Percentiles rank a stretch among this genome's conserved stretches.
Conservation (phyloP, 805 yeast genomes). For the Suhomyces emberorum region DNA sequence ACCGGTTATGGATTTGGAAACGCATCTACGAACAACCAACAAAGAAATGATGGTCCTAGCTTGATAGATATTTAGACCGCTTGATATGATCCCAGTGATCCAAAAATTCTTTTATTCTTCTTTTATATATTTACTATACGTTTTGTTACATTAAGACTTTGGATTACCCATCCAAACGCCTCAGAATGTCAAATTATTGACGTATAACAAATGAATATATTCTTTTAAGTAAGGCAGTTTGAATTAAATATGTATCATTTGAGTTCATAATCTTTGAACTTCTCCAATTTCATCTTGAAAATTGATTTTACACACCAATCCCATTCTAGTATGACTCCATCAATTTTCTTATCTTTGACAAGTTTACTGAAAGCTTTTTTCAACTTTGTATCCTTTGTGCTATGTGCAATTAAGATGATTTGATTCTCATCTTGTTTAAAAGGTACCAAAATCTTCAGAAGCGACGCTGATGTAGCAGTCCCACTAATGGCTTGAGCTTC, state of each 20-base stretch:
- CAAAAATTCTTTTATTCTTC: too few relatives aligned
- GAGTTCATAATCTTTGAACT: slow-evolving; percentile 17
- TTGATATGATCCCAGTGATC: too few relatives aligned
- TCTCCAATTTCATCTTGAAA: slow-evolving; percentile 41
- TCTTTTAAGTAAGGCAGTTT: too few relatives aligned
- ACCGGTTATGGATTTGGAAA: slow-evolving; percentile 97
- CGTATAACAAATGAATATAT: not conserved
- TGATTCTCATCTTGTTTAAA: slow-evolving; percentile 12
- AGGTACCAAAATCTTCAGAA: slow-evolving; percentile 10
- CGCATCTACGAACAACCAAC: slow-evolving; percentile 40
- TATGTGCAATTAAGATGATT: slow-evolving; percentile 27
- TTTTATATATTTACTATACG: too few relatives aligned
- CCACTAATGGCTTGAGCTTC: slow-evolving; percentile 20
- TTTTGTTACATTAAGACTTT: too few relatives aligned
- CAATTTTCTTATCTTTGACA: slow-evolving; percentile 12
- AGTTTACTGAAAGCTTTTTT: slow-evolving; percentile 19
- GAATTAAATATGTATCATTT: too few relatives aligned
- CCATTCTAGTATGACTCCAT: slow-evolving; percentile 52
- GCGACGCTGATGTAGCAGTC: slow-evolving; percentile 9
- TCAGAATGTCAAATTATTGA: too few relatives aligned
- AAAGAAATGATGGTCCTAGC: slow-evolving; percentile 40
- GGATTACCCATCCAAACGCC: too few relatives aligned
- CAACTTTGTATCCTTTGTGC: slow-evolving; percentile 35
- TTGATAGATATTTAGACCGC: slow-evolving; percentile 47
- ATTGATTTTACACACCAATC: slow-evolving; percentile 60